Percentiles rank a stretch among this genome's conserved stretches.
Evolutionary conservation across 768 basidiomycete genomes (phyloP).

Genomic region (Tulasnella sp.): DNA sequence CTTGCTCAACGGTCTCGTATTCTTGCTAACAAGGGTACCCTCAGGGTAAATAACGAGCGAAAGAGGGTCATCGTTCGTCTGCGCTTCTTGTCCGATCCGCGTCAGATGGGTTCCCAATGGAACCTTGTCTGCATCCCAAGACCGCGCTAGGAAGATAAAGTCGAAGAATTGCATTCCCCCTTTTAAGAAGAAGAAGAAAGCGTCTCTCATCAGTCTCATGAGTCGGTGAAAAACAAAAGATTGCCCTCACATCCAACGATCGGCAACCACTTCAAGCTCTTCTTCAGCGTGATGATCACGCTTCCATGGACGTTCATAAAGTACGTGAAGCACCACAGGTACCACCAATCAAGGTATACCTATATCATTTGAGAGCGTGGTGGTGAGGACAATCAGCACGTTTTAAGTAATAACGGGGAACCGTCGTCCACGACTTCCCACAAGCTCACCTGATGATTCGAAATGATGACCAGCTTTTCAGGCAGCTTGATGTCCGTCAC

Average conservation of each 20-base stretch:
- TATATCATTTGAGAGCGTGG: constrained; percentile 33
- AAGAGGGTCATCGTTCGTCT: constrained; percentile 45
- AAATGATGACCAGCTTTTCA: constrained; percentile 73
- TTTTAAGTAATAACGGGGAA: not conserved
- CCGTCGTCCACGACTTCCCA: too few relatives aligned
- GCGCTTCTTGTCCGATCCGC: constrained; percentile 22
- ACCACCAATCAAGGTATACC: constrained; percentile 75
- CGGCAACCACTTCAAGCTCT: constrained; percentile 80
- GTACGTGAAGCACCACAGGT: constrained; percentile 79
- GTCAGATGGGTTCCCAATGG: constrained; percentile 55
- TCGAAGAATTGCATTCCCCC: constrained; percentile 91
- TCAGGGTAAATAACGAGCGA: constrained; percentile 91
- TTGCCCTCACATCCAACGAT: constrained; percentile 69
- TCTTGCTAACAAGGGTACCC: constrained; percentile 84
- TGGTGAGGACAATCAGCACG: not conserved
- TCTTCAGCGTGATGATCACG: constrained; percentile 89
- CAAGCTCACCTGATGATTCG: constrained; percentile 80
- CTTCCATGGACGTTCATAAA: constrained; percentile 64
- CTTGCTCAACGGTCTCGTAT: constrained; percentile 80
- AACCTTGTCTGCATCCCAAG: constrained; percentile 79
- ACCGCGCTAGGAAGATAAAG: constrained; percentile 89
- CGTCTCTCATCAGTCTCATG: not conserved
- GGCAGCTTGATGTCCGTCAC: constrained; percentile 65
- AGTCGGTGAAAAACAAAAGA: not conserved
- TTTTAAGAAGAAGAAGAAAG: too few relatives aligned